Evolutionary conservation across 2,329 filamentous ascomycete genomes (phyloP).

Genomic region (Epichloe aotearoae): DNA sequence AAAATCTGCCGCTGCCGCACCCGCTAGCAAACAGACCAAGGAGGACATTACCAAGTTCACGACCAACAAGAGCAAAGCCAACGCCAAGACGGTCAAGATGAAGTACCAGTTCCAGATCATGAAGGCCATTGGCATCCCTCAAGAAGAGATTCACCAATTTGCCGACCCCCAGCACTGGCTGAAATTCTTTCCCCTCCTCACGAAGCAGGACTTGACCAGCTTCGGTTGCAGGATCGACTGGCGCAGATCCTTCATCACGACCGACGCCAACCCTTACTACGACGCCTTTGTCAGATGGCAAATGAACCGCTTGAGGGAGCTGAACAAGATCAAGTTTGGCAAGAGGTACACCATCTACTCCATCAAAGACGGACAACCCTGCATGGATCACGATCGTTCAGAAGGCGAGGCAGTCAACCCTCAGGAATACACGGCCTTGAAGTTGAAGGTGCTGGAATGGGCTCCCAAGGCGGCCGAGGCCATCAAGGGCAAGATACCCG

Average conservation of each 20-base stretch:
- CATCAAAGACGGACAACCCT: conserved; percentile 32
- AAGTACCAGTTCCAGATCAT: conserved; percentile 97
- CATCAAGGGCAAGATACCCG: conserved; percentile 65
- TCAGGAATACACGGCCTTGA: conserved; percentile 87
- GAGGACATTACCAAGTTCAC: conserved; percentile 85
- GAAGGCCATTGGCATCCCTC: conserved; percentile 76
- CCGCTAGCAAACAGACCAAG: conserved; percentile 53
- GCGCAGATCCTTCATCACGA: conserved; percentile 86
- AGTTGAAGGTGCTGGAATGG: conserved; percentile 87
- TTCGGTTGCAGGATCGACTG: conserved; percentile 86
- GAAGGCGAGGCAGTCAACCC: conserved; percentile 45
- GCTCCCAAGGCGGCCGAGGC: conserved; percentile 58
- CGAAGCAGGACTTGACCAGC: conserved; percentile 61
- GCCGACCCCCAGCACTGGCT: conserved; percentile 87
- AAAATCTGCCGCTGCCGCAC: conserved; percentile 18
- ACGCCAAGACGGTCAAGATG: conserved; percentile 77
- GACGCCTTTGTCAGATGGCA: conserved; percentile 95
- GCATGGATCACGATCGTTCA: conserved; percentile 34
- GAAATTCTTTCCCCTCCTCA: conserved; percentile 57
- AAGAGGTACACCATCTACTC: conserved; percentile 85
- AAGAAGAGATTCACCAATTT: conserved; percentile 84
- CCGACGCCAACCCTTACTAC: conserved; percentile 92
- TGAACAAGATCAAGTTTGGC: conserved; percentile 87
- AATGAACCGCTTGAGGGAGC: conserved; percentile 80
- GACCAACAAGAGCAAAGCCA: conserved; percentile 84